A percentile compares a stretch with the other conserved stretches of the same genome.
These are phyloP conservation scores for Paxillus ammoniavirescens DNA, from an alignment of 768 basidiomycete genomes.

Conservation along the genomic window DNA sequence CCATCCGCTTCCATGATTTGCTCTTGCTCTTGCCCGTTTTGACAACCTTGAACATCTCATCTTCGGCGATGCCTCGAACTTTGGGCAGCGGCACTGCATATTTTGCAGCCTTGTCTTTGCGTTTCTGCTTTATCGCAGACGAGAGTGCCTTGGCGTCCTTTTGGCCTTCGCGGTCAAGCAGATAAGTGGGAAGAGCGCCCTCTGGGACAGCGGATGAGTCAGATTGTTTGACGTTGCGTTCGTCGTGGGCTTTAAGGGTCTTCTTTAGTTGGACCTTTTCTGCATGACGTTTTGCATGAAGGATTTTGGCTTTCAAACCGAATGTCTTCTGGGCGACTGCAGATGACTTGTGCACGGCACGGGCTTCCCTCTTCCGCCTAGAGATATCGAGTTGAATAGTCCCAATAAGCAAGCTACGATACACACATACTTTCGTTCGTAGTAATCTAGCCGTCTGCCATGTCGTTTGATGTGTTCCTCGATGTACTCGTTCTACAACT, in stretches of 20 bases:
- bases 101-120: conserved; percentile 99
- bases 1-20: conserved; percentile 99
- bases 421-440: conserved; percentile 81
- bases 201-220: conserved; percentile 82
- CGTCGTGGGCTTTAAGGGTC: conserved; percentile 99
- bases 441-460: conserved; percentile 93
- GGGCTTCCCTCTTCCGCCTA: conserved; percentile 82
- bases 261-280: conserved; percentile 99
- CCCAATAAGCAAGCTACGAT: background rate
- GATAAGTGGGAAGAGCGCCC: conserved; percentile 90
- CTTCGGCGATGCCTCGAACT: conserved; percentile 97
- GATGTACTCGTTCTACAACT: conserved; percentile 91
- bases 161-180: conserved; percentile 97
- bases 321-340: conserved; percentile 89
- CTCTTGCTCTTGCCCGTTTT: conserved; percentile 95
- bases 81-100: conserved; percentile 96
- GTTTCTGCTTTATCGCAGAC: conserved; percentile 94
- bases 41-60: conserved; percentile 99
- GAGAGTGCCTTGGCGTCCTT: conserved; percentile 97
- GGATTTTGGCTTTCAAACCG: conserved; percentile 96
- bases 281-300: conserved; percentile 93
- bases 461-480: conserved; percentile 98
- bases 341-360: conserved; percentile 75
- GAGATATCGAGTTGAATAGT: background rate
- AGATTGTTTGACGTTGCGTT: conserved; percentile 94